phyloP scores from a whole-genome alignment of 1,284 basidiomycete genomes.

The Uromyces viciae-fabae region DNA sequence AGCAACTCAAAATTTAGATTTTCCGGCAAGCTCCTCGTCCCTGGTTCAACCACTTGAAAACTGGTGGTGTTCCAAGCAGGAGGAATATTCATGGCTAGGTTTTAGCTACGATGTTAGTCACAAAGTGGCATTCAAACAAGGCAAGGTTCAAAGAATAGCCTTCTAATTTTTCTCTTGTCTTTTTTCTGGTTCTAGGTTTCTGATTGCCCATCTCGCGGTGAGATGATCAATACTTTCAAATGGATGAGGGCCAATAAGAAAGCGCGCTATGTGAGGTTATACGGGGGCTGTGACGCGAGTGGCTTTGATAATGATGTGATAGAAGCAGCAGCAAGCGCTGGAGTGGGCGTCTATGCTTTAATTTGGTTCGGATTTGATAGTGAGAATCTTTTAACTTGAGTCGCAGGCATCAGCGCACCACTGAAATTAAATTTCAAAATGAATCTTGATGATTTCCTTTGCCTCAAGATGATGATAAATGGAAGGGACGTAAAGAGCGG shows the following conservation, averaged over 20 bases:
- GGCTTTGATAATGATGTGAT: conserved; percentile 62
- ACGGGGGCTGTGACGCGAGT: conserved; percentile 63
- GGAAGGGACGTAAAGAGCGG: conserved; percentile 62
- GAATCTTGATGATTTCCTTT: not conserved
- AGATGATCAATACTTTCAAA: conserved; percentile 60
- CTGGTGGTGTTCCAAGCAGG: conserved; percentile 30
- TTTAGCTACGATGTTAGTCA: conserved; percentile 39
- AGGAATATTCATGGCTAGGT: conserved; percentile 37
- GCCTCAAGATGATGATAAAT: conserved; percentile 56
- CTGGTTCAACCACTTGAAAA: not conserved
- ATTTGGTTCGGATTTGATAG: conserved; percentile 65
- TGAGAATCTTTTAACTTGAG: not conserved
- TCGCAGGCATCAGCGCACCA: not conserved
- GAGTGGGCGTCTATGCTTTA: conserved; percentile 68
- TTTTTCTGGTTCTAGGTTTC: not conserved
- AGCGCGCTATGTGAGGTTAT: conserved; percentile 68
- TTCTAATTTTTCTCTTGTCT: not conserved
- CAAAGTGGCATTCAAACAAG: not conserved
- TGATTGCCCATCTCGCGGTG: conserved; percentile 12
- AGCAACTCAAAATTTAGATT: not conserved
- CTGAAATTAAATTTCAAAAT: not conserved
- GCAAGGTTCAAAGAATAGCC: not conserved
- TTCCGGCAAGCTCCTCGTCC: not conserved
- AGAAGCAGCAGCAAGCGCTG: conserved; percentile 67
- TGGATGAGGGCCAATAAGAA: conserved; percentile 64